A percentile compares a stretch with the other conserved stretches of the same genome.
These are phyloP conservation scores for Pichia sp. DNA, from an alignment of 1,139 yeast species.

Conservation along the genomic window DNA sequence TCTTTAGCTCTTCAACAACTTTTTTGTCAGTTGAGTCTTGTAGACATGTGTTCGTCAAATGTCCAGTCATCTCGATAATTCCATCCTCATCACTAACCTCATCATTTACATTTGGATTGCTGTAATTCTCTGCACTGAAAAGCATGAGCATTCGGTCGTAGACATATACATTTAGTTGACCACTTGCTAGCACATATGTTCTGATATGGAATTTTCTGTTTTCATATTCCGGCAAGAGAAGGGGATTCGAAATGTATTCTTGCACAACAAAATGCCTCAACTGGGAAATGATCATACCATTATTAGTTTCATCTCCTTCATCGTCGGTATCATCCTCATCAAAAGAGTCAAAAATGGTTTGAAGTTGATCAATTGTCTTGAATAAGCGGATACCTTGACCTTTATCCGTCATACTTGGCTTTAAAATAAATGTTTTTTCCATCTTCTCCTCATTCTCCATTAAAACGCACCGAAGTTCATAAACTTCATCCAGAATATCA, in stretches of 20 bases:
- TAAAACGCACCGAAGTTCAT: conserved; percentile 77
- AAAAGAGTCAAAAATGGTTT: conserved; percentile 75
- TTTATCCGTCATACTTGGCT: conserved; percentile 95
- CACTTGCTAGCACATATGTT: conserved; percentile 71
- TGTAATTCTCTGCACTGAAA: conserved; percentile 61
- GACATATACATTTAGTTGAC: conserved; percentile 72
- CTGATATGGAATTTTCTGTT: conserved; percentile 83
- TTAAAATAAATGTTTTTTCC: conserved; percentile 70
- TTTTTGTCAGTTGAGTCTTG: conserved; percentile 42
- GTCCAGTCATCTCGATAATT: conserved; percentile 54
- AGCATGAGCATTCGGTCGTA: conserved; percentile 74
- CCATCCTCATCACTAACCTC: conserved; percentile 24
- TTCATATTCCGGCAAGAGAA: conserved; percentile 57
- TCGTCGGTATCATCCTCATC: conserved; percentile 65
- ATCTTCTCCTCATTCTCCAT: conserved; percentile 41
- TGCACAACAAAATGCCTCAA: conserved; percentile 88
- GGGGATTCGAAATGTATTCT: conserved; percentile 64
- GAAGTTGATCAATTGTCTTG: conserved; percentile 71
- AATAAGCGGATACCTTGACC: conserved; percentile 93
- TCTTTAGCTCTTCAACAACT: conserved; percentile 64
- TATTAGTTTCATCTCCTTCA: conserved; percentile 37
- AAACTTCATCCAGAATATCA: conserved; percentile 87
- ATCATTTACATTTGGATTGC: conserved; percentile 30
- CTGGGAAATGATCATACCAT: conserved; percentile 77
- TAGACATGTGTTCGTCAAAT: conserved; percentile 88